Evolutionary conservation across 2,329 filamentous ascomycete species (phyloP).

Genomic region (Colletotrichum gigasporum): DNA sequence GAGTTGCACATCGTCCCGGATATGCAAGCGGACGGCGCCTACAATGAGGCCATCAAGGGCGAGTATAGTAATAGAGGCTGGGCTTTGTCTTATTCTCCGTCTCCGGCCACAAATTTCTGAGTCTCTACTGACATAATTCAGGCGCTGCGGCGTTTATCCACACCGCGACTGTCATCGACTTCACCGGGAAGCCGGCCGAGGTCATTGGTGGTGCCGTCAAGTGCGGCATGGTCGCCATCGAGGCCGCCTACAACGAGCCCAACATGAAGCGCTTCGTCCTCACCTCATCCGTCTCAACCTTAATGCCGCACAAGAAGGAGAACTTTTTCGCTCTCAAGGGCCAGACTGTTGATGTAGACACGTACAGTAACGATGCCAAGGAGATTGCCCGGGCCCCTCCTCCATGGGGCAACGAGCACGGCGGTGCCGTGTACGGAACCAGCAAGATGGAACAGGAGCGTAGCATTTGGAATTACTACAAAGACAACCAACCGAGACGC

Average conservation of each 20-base stretch:
- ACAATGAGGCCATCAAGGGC: constrained; percentile 41
- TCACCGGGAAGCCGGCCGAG: constrained; percentile 46
- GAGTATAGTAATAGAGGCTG: too few relatives aligned
- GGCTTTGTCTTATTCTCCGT: too few relatives aligned
- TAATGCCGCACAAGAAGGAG: constrained; percentile 26
- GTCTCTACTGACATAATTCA: not conserved
- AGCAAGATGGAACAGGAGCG: constrained; percentile 50
- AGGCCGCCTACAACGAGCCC: constrained; percentile 13
- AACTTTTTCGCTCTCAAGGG: constrained; percentile 30
- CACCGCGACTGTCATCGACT: constrained; percentile 45
- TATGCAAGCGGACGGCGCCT: constrained; percentile 39
- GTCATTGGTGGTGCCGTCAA: constrained; percentile 46
- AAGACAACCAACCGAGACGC: constrained; percentile 39
- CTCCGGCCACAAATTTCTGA: not conserved
- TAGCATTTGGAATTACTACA: constrained; percentile 48
- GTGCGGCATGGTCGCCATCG: constrained; percentile 41
- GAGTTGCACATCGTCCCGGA: constrained; percentile 45
- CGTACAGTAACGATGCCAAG: constrained; percentile 6
- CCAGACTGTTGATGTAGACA: constrained; percentile 30
- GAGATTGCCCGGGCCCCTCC: constrained; percentile 6
- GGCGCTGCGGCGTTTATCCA: constrained; percentile 45
- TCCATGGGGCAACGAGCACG: constrained; percentile 33
- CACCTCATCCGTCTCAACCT: constrained; percentile 10
- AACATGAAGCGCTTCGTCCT: constrained; percentile 17
- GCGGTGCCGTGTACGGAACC: constrained; percentile 43